These are phyloP conservation scores for Saturnispora dispora DNA, from an alignment of 805 yeast species.

Conservation along the genomic window DNA sequence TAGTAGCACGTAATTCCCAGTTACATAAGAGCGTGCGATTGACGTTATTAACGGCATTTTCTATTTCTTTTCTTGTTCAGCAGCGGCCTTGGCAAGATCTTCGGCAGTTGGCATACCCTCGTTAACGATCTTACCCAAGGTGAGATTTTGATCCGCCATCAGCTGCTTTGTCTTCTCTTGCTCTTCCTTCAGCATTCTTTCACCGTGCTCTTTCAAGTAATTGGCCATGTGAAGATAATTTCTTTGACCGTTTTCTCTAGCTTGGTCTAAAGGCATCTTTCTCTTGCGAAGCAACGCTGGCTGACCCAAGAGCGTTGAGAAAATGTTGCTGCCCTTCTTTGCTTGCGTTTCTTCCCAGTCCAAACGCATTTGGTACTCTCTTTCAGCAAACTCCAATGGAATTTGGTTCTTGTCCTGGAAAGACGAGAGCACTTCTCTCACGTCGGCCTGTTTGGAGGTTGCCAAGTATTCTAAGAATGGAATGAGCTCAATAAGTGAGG, in stretches of 20 bases:
- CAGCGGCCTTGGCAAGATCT: constrained; percentile 37
- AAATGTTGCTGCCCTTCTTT: constrained; percentile 16
- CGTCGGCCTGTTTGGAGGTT: constrained; percentile 74
- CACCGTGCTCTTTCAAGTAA: constrained; percentile 48
- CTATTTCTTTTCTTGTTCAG: constrained; percentile 12
- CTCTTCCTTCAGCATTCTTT: constrained; percentile 74
- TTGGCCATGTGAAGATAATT: constrained; percentile 74
- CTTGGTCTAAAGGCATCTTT: constrained; percentile 76
- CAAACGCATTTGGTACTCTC: constrained; percentile 69
- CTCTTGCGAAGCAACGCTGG: constrained; percentile 37
- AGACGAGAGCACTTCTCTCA: constrained; percentile 76
- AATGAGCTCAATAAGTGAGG: constrained; percentile 66
- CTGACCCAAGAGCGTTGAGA: constrained; percentile 47
- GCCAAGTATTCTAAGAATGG: constrained; percentile 94
- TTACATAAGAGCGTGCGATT: neutral
- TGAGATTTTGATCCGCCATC: constrained; percentile 72
- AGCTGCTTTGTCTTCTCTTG: constrained; percentile 71
- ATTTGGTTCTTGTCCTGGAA: constrained; percentile 59
- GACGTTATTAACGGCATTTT: neutral
- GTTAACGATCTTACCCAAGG: constrained; percentile 75
- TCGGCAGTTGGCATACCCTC: constrained; percentile 77
- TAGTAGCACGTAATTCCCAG: neutral
- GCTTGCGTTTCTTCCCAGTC: constrained; percentile 52
- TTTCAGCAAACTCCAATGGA: constrained; percentile 68
- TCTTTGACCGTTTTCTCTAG: constrained; percentile 88